Conservation (phyloP, 371 early-diverging fungal species). For the Sanchytrium tribonematis region DNA sequence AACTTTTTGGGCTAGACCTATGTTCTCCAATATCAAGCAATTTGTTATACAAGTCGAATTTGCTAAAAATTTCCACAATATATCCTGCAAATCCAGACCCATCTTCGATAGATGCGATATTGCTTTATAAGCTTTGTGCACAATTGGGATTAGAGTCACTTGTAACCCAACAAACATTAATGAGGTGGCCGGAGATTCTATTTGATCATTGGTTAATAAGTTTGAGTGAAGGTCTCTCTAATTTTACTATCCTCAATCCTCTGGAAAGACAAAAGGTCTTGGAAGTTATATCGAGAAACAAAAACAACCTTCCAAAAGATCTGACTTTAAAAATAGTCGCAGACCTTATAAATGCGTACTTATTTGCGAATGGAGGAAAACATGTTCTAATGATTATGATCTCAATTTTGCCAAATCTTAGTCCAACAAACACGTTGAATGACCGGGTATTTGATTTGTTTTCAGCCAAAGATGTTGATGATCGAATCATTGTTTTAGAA, state of each 20-base stretch:
- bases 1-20: not conserved
- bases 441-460: not conserved
- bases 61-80: not conserved
- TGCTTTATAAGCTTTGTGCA: not conserved
- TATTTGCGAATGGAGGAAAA: not conserved
- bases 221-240: not conserved
- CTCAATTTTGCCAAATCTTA: not conserved
- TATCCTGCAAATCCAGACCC: not conserved
- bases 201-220: not conserved
- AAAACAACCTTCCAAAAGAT: not conserved
- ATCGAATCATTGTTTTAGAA: not conserved
- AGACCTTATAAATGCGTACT: not conserved
- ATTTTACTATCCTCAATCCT: not conserved
- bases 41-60: not conserved
- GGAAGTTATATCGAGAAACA: not conserved
- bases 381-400: not conserved
- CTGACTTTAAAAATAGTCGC: not conserved
- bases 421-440: not conserved
- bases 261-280: not conserved
- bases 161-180: not conserved
- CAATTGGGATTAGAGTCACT: not conserved
- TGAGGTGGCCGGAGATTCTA: not conserved
- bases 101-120: not conserved
- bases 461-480: not conserved
- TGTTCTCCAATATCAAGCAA: not conserved